A percentile compares a stretch with the other conserved stretches of the same genome.
phyloP scores from a whole-genome alignment of 805 yeast species.

The Alloascoidea africana region DNA sequence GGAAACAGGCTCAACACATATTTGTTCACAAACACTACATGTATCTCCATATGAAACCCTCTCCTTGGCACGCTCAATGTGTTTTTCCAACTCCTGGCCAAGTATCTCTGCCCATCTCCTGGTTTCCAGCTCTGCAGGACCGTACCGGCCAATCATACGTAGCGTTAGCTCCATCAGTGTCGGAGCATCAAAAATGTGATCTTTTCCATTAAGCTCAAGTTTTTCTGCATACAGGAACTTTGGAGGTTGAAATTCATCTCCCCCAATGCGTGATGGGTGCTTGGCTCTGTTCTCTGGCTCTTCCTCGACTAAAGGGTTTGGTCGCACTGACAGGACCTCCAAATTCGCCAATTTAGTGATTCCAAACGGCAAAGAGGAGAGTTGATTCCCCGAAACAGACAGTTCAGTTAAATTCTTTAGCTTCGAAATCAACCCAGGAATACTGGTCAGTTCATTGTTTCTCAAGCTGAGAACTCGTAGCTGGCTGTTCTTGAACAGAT shows the following conservation, averaged over 20 bases:
- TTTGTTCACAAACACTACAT: constrained; percentile 17
- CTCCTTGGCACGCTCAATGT: constrained; percentile 11
- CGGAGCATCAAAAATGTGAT: constrained; percentile 1
- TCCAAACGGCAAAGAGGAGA: constrained; percentile 20
- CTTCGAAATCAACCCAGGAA: constrained; percentile 18
- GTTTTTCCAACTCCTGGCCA: constrained; percentile 5
- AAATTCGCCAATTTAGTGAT: constrained; percentile 14
- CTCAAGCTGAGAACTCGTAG: constrained; percentile 20
- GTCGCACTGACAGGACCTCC: constrained; percentile 16
- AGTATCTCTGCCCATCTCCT: constrained; percentile 9
- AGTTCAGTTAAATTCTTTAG: constrained; percentile 17
- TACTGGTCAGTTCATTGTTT: constrained; percentile 14
- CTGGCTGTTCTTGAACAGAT: constrained; percentile 16
- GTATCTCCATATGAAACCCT: constrained; percentile 7
- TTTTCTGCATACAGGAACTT: constrained; percentile 3
- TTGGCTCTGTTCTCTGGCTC: constrained; percentile 2
- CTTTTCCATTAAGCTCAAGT: background rate
- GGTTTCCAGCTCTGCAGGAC: constrained; percentile 8
- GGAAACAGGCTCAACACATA: constrained; percentile 13
- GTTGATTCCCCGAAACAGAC: constrained; percentile 18
- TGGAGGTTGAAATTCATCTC: background rate
- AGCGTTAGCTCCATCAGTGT: constrained; percentile 9
- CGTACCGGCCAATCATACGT: constrained; percentile 9
- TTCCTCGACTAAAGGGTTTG: constrained; percentile 17
- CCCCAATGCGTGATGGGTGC: constrained; percentile 1